These are phyloP conservation scores for Phytophthora citricola DNA, from an alignment of 352 stramenopile species.

Conservation along the genomic window DNA sequence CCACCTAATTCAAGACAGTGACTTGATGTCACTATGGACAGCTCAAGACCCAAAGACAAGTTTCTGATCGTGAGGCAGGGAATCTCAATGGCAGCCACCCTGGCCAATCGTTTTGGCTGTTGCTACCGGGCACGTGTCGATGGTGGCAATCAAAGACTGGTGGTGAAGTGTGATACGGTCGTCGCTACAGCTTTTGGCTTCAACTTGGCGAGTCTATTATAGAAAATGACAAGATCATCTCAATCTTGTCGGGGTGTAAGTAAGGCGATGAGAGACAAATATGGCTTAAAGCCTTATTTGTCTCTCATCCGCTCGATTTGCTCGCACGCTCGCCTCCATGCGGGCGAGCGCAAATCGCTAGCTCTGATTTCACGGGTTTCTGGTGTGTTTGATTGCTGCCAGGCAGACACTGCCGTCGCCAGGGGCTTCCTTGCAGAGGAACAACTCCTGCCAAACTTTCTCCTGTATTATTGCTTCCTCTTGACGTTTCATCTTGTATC, in stretches of 20 bases:
- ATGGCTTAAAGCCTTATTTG: neutral
- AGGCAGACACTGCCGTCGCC: too few species aligned
- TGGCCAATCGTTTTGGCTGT: constrained; percentile 19
- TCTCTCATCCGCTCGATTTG: constrained; percentile 3
- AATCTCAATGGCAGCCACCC: neutral
- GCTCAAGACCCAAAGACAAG: constrained; percentile 28
- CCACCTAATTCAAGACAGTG: constrained; percentile 1
- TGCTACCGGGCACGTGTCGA: neutral
- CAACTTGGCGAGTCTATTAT: too few species aligned
- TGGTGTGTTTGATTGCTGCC: constrained; percentile 14
- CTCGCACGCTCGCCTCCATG: neutral
- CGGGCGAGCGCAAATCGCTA: constrained; percentile 3
- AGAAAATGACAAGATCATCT: too few species aligned
- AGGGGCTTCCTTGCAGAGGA: too few species aligned
- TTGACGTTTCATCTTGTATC: constrained; percentile 17
- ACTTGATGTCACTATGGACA: constrained; percentile 2
- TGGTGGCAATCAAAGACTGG: neutral
- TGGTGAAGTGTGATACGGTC: neutral
- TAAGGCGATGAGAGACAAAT: too few species aligned
- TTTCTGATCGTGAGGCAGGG: constrained; percentile 13
- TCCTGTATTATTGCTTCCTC: too few species aligned
- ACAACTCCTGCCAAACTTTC: too few species aligned
- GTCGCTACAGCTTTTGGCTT: too few species aligned
- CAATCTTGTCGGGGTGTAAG: neutral
- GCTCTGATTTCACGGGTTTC: neutral